phyloP scores from a whole-genome alignment of 495 filamentous ascomycete genomes.

The Xylaria cubensis region DNA sequence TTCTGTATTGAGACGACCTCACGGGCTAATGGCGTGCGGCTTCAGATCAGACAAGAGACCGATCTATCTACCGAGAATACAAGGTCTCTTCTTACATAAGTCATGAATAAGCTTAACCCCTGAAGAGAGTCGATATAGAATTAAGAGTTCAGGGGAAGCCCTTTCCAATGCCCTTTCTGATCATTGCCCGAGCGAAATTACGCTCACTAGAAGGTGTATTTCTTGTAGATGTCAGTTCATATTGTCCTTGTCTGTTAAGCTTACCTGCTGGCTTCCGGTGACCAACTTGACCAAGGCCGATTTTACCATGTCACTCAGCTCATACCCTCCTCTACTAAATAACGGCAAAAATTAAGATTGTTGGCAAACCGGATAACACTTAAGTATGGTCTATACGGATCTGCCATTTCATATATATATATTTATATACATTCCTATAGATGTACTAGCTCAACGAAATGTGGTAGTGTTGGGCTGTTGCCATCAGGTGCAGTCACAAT shows the following conservation, averaged over 20 bases:
- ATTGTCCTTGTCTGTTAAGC: background rate
- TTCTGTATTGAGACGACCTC: background rate
- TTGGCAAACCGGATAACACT: background rate
- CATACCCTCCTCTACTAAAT: background rate
- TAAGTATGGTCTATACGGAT: background rate
- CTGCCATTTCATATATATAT: background rate
- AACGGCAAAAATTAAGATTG: background rate
- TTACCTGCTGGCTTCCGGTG: too few relatives aligned
- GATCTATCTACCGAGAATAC: background rate
- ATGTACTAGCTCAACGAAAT: background rate
- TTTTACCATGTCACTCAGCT: background rate
- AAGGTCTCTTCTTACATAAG: background rate
- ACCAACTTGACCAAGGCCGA: too few relatives aligned
- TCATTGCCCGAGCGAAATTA: background rate
- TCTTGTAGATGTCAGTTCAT: too few relatives aligned
- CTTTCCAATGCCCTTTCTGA: too few relatives aligned
- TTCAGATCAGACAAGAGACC: background rate
- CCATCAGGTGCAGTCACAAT: background rate
- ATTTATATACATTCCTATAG: background rate
- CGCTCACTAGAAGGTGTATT: background rate
- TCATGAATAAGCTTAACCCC: too few relatives aligned
- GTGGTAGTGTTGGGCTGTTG: background rate
- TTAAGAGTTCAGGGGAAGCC: too few relatives aligned
- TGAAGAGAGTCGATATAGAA: too few relatives aligned
- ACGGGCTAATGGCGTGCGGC: background rate